Conservation (phyloP, 345 rosid genomes). For the Rubroshorea leprosula region DNA sequence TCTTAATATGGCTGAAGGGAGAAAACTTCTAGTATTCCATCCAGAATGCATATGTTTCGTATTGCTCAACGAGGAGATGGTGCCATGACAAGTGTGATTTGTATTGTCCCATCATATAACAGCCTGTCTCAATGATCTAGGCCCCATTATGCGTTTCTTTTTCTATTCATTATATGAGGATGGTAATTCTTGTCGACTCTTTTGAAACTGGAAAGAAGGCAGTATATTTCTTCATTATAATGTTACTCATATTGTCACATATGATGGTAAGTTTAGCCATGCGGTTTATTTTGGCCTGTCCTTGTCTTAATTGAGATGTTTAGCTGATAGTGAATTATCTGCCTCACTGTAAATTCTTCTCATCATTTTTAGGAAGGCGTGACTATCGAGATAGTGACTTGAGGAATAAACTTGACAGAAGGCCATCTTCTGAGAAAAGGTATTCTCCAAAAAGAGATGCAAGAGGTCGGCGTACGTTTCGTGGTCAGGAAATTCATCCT, state of each 20-base stretch:
- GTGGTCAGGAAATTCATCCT: conserved; percentile 41
- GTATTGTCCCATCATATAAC: conserved; percentile 28
- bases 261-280: conserved; percentile 47
- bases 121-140: conserved; percentile 29
- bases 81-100: conserved; percentile 30
- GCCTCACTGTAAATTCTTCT: conserved; percentile 21
- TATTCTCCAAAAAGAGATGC: conserved; percentile 49
- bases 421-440: conserved; percentile 55
- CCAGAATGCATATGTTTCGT: conserved; percentile 38
- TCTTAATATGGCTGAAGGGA: conserved; percentile 31
- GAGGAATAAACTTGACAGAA: conserved; percentile 76
- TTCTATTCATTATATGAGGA: conserved; percentile 38
- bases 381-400: conserved; percentile 61
- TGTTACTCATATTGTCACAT: conserved; percentile 44
- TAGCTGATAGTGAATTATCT: conserved; percentile 14
- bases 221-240: conserved; percentile 39
- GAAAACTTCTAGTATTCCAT: conserved; percentile 17
- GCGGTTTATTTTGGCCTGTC: conserved; percentile 18
- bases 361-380: conserved; percentile 50
- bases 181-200: conserved; percentile 36
- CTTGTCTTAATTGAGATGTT: conserved; percentile 14
- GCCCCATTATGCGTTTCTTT: conserved; percentile 35
- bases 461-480: conserved; percentile 35
- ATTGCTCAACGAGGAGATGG: conserved; percentile 40
- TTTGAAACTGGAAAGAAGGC: conserved; percentile 56